These are phyloP conservation scores for Tuber brumale DNA, from an alignment of 495 filamentous ascomycete species.

Conservation along the genomic window DNA sequence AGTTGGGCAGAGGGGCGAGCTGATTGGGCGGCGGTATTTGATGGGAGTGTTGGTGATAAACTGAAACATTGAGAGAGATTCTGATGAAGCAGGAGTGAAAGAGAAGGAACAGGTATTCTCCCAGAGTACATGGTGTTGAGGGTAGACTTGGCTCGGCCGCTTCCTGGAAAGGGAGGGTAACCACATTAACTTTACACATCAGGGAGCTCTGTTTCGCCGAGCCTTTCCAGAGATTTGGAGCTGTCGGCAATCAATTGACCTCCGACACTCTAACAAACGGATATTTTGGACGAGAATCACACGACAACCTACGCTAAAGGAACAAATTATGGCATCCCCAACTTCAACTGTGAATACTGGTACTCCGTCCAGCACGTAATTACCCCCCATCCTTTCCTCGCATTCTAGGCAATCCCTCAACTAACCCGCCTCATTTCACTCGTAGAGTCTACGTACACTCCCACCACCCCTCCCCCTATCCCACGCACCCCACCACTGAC, in stretches of 20 bases:
- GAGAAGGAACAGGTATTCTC: neutral
- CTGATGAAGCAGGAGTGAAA: neutral
- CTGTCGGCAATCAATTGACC: neutral
- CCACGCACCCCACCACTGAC: slow-evolving; percentile 23
- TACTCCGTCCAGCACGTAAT: slow-evolving; percentile 51
- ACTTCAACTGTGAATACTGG: slow-evolving; percentile 24
- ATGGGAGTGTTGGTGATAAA: slow-evolving; percentile 5
- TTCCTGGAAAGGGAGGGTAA: neutral
- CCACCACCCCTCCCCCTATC: slow-evolving; percentile 18
- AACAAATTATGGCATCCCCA: slow-evolving; percentile 27
- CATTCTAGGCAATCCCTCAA: slow-evolving; percentile 10
- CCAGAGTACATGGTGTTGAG: slow-evolving; percentile 18
- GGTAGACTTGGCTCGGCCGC: neutral
- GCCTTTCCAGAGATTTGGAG: neutral
- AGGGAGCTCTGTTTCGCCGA: neutral
- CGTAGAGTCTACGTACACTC: slow-evolving; percentile 52
- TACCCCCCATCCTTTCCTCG: slow-evolving; percentile 18
- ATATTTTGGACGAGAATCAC: neutral
- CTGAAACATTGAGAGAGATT: neutral
- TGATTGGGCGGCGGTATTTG: slow-evolving; percentile 32
- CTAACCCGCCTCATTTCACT: slow-evolving; percentile 32
- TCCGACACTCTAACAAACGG: neutral
- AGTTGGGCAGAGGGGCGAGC: slow-evolving; percentile 35
- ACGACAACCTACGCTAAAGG: slow-evolving; percentile 1
- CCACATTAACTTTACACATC: neutral